A percentile compares a stretch with the other conserved stretches of the same genome.
phyloP scores from a whole-genome alignment of 768 basidiomycete species.

The Daedalea quercina region DNA sequence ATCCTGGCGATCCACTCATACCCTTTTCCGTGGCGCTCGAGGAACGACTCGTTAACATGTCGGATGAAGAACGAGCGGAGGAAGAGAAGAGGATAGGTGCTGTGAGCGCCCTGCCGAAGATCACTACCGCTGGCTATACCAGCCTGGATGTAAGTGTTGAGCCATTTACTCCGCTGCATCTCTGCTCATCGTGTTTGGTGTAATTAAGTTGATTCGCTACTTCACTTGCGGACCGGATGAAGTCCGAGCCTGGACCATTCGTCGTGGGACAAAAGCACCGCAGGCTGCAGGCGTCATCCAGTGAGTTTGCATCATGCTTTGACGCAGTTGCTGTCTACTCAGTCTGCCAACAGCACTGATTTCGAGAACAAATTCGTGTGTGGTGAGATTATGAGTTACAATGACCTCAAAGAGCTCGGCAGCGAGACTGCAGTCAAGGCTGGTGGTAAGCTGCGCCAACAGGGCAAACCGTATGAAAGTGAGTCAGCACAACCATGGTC shows the following conservation, averaged over 20 bases:
- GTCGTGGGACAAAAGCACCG: conserved; percentile 90
- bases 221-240: conserved; percentile 97
- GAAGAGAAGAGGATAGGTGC: conserved; percentile 76
- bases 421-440: conserved; percentile 91
- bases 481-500: conserved; percentile 23
- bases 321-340: background rate
- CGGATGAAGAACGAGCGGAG: conserved; percentile 63
- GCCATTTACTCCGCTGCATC: background rate
- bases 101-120: conserved; percentile 76
- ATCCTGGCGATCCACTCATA: conserved; percentile 92
- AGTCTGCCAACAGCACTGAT: conserved; percentile 55
- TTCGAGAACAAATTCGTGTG: conserved; percentile 98
- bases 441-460: conserved; percentile 89
- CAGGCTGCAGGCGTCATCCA: conserved; percentile 98
- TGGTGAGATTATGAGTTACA: conserved; percentile 92
- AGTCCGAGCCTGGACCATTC: conserved; percentile 97
- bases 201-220: conserved; percentile 76
- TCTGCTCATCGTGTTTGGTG: background rate
- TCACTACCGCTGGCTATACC: conserved; percentile 90
- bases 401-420: conserved; percentile 87
- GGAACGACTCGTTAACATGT: conserved; percentile 69
- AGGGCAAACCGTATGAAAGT: conserved; percentile 97
- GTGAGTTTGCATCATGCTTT: conserved; percentile 35
- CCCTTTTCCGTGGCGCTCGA: conserved; percentile 97
- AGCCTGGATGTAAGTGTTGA: conserved; percentile 63